phyloP scores from a whole-genome alignment of 2,329 filamentous ascomycete genomes.

The Penicillium hordei region DNA sequence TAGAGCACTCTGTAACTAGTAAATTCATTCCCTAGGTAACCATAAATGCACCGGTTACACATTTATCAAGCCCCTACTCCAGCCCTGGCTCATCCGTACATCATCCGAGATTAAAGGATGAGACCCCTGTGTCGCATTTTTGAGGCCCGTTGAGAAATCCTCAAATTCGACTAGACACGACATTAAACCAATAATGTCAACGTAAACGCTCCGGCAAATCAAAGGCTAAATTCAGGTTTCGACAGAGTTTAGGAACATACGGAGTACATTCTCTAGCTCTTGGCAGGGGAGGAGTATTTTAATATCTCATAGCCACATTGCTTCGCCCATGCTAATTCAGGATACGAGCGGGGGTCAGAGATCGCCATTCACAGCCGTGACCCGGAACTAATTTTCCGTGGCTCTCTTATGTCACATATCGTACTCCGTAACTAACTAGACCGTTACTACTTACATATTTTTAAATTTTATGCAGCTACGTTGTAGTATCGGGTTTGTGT shows the following conservation, averaged over 20 bases:
- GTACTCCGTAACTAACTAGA: not conserved
- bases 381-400: not conserved
- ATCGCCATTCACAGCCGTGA: not conserved
- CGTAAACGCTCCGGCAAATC: not conserved
- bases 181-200: not conserved
- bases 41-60: not conserved
- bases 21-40: no score
- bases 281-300: not conserved
- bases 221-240: not conserved
- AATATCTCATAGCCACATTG: not conserved
- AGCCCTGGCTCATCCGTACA: not conserved
- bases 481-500: not conserved
- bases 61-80: not conserved
- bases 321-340: conserved; percentile 4
- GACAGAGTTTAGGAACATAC: no score
- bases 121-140: not conserved
- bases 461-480: not conserved
- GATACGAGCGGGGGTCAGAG: not conserved
- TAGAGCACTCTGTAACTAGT: no score
- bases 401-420: no score
- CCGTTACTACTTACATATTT: not conserved
- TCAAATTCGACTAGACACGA: not conserved
- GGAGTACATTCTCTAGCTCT: not conserved
- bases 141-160: no score
- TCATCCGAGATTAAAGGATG: not conserved